These are phyloP conservation scores for Beauveria scarabaeidicola DNA, from an alignment of 2,329 filamentous ascomycete genomes.

Conservation along the genomic window DNA sequence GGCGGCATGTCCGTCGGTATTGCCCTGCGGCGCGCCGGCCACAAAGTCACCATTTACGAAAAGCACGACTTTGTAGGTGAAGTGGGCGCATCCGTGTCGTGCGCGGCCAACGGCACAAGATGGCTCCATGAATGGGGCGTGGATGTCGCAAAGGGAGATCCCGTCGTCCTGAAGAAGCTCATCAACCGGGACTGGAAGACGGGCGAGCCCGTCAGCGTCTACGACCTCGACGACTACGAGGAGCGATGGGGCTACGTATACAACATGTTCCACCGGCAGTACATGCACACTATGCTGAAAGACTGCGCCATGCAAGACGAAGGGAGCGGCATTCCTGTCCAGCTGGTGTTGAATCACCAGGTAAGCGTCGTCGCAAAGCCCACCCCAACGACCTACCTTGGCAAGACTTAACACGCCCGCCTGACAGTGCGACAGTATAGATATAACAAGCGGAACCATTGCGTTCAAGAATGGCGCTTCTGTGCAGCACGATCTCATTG, in stretches of 20 bases:
- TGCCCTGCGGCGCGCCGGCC: slow-evolving; percentile 37
- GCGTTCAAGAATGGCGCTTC: slow-evolving; percentile 44
- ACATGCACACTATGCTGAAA: slow-evolving; percentile 61
- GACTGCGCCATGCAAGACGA: slow-evolving; percentile 45
- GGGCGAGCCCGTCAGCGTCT: slow-evolving; percentile 56
- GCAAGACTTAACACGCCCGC: not conserved
- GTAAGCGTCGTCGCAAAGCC: slow-evolving; percentile 20
- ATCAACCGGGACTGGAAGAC: slow-evolving; percentile 65
- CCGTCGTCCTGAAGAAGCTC: slow-evolving; percentile 55
- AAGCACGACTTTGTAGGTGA: slow-evolving; percentile 58
- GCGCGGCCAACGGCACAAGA: slow-evolving; percentile 60
- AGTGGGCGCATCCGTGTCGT: slow-evolving; percentile 58
- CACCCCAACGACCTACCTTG: not conserved
- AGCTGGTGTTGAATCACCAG: slow-evolving; percentile 48
- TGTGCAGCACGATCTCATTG: slow-evolving; percentile 47
- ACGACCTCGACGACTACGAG: slow-evolving; percentile 57
- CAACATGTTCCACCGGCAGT: slow-evolving; percentile 61
- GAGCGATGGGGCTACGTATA: slow-evolving; percentile 56
- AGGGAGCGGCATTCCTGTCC: slow-evolving; percentile 45
- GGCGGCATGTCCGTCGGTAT: slow-evolving; percentile 39
- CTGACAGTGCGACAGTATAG: slow-evolving; percentile 38
- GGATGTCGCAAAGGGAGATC: slow-evolving; percentile 54
- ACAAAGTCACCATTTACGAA: slow-evolving; percentile 54
- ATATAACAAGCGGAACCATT: slow-evolving; percentile 41
- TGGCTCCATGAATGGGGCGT: slow-evolving; percentile 64